phyloP scores from a whole-genome alignment of 345 rosid species.

The Rhodamnia argentea region DNA sequence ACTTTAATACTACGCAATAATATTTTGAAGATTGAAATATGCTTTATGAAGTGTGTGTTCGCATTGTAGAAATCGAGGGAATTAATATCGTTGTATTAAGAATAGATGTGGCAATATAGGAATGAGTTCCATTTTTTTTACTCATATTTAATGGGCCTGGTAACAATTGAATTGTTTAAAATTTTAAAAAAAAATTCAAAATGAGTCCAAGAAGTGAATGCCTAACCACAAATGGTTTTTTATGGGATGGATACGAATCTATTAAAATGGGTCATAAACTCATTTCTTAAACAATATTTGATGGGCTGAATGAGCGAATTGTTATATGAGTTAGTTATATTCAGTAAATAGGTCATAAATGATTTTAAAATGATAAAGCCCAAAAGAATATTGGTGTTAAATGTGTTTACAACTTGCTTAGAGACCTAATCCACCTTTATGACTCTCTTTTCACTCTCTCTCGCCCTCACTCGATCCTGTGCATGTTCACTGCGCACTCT shows the following conservation, averaged over 20 bases:
- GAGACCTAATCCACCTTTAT: too few species aligned
- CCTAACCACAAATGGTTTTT: not conserved
- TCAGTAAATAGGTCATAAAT: too few species aligned
- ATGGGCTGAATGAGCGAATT: too few species aligned
- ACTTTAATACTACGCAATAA: not conserved
- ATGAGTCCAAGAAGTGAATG: not conserved
- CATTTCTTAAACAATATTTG: too few species aligned
- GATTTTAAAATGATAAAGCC: too few species aligned
- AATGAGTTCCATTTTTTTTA: not conserved
- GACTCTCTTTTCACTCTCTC: too few species aligned
- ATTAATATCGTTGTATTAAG: not conserved
- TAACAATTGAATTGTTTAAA: not conserved
- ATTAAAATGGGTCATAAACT: too few species aligned
- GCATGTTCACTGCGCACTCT: too few species aligned
- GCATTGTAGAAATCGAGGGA: not conserved
- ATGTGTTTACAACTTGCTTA: too few species aligned
- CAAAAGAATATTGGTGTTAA: too few species aligned
- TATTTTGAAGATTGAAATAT: not conserved
- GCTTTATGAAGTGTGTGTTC: not conserved
- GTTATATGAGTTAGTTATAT: too few species aligned
- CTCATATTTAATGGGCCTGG: not conserved
- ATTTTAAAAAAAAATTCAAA: not conserved
- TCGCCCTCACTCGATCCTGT: too few species aligned
- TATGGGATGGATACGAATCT: not conserved
- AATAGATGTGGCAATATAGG: not conserved